phyloP scores from a whole-genome alignment of 192 early-diverging fungal genomes.

The Linderina pennispora region DNA sequence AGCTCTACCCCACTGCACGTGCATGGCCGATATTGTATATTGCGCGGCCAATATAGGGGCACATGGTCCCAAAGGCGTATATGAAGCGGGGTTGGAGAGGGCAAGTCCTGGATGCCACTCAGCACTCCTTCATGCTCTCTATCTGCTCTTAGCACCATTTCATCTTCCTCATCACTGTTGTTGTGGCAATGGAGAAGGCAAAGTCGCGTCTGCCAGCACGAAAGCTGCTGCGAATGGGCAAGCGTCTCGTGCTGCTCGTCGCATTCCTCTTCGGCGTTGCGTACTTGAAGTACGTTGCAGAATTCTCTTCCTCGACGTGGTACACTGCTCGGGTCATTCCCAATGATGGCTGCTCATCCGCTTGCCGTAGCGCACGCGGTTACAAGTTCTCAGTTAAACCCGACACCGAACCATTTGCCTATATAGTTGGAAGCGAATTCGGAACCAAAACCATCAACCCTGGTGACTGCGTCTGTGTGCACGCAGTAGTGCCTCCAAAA shows the following conservation, averaged over 20 bases:
- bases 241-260: not conserved
- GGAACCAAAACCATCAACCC: conserved; percentile 2
- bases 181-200: too few species aligned
- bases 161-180: too few species aligned
- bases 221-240: not conserved
- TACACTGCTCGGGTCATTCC: not conserved
- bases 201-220: not conserved
- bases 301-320: not conserved
- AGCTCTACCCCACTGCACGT: too few species aligned
- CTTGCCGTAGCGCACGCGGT: too few species aligned
- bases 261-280: not conserved
- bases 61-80: too few species aligned
- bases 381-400: too few species aligned
- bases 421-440: conserved; percentile 1
- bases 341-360: not conserved
- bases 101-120: too few species aligned
- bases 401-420: conserved; percentile 4
- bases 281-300: not conserved
- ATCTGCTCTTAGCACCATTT: too few species aligned
- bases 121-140: too few species aligned
- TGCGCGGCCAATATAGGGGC: too few species aligned
- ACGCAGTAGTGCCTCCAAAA: conserved; percentile 9
- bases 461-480: conserved; percentile 21
- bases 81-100: too few species aligned
- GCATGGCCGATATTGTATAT: too few species aligned